These are phyloP conservation scores for Colletotrichum liaoningense DNA, from an alignment of 2,329 filamentous ascomycete species.

Conservation along the genomic window DNA sequence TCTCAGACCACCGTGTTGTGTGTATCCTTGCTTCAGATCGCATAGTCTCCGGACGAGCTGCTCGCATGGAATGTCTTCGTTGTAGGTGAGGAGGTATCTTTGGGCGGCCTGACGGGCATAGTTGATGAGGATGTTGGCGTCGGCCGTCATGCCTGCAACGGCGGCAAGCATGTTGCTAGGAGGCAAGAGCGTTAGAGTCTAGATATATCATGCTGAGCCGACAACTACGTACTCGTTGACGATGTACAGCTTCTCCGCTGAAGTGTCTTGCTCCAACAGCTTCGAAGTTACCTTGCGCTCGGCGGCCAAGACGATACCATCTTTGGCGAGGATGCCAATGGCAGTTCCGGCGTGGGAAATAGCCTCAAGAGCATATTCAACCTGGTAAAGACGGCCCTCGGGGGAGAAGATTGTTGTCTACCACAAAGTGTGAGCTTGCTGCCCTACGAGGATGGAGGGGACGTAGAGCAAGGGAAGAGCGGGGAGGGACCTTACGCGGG, in stretches of 20 bases:
- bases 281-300: slow-evolving; percentile 99
- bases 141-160: slow-evolving; percentile 98
- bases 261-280: slow-evolving; percentile 98
- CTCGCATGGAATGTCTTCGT: slow-evolving; percentile 99
- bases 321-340: slow-evolving; percentile 94
- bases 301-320: slow-evolving; percentile 97
- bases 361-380: slow-evolving; percentile 98
- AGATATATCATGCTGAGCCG: slow-evolving; percentile 43
- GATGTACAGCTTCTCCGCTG: slow-evolving; percentile 99
- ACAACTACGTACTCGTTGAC: slow-evolving; percentile 81
- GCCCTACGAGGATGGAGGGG: background rate
- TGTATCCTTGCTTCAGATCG: slow-evolving; percentile 99
- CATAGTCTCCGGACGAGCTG: slow-evolving; percentile 96
- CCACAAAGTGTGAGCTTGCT: slow-evolving; percentile 37
- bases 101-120: slow-evolving; percentile 97
- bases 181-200: background rate
- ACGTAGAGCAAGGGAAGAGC: slow-evolving; percentile 40
- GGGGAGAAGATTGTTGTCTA: slow-evolving; percentile 99
- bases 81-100: slow-evolving; percentile 98
- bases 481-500: slow-evolving; percentile 73
- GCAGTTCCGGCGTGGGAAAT: slow-evolving; percentile 98
- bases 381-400: slow-evolving; percentile 97
- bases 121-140: slow-evolving; percentile 99
- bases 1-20: slow-evolving; percentile 96
- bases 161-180: slow-evolving; percentile 99